phyloP scores from a whole-genome alignment of 805 yeast genomes.

The Starmerella sp. region DNA sequence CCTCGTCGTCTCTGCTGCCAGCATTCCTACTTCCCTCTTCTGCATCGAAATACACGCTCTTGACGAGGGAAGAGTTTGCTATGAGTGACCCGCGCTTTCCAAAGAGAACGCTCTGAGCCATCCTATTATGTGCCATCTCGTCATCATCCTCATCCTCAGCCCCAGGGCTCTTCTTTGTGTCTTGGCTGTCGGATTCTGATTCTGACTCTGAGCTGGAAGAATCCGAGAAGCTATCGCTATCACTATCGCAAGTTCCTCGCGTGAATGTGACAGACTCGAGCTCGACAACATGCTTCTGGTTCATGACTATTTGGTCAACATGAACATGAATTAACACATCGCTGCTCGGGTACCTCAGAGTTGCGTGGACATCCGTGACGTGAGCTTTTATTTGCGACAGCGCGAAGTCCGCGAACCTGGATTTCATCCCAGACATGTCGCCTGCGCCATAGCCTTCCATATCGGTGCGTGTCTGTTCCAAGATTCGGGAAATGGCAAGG shows the following conservation, averaged over 20 bases:
- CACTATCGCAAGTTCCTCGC: neutral
- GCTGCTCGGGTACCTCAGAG: neutral
- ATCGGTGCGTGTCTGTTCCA: constrained; percentile 18
- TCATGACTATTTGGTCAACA: constrained; percentile 9
- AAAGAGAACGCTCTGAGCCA: neutral
- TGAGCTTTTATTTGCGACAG: constrained; percentile 26
- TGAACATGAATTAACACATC: neutral
- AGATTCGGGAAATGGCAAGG: constrained; percentile 19
- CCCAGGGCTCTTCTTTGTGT: neutral
- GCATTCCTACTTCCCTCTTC: neutral
- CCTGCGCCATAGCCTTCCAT: constrained; percentile 23
- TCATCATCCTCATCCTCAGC: neutral
- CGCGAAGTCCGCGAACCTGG: constrained; percentile 32
- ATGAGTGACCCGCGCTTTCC: neutral
- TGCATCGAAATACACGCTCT: constrained; percentile 16
- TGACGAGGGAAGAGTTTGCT: neutral
- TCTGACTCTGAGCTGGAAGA: neutral
- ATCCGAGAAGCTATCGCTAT: neutral
- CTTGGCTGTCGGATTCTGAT: neutral
- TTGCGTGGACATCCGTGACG: constrained; percentile 11
- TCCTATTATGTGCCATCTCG: neutral
- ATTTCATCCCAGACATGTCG: constrained; percentile 23
- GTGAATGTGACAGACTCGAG: constrained; percentile 6
- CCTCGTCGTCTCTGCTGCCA: neutral
- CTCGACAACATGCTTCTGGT: constrained; percentile 8